A percentile compares a stretch with the other conserved stretches of the same genome.
Evolutionary conservation across 2,329 filamentous ascomycete genomes (phyloP).

Genomic region (Claviceps fusiformis): DNA sequence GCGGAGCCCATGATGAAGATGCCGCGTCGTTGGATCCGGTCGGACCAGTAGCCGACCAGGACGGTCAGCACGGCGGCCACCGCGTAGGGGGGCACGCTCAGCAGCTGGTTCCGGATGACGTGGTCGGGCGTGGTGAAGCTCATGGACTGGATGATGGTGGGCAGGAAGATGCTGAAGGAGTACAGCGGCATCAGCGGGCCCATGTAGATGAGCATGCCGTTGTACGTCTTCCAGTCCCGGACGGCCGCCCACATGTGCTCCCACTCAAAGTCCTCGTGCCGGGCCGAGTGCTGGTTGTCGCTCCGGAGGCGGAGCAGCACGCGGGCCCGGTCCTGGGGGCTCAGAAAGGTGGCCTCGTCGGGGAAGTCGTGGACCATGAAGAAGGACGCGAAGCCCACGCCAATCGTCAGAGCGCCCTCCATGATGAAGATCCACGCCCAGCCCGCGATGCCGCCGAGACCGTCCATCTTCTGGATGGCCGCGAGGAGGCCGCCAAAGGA

Average conservation of each 20-base stretch:
- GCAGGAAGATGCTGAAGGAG: constrained; percentile 64
- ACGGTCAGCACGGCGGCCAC: constrained; percentile 24
- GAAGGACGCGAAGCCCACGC: constrained; percentile 55
- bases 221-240: constrained; percentile 75
- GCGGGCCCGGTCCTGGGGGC: constrained; percentile 52
- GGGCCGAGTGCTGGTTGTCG: constrained; percentile 62
- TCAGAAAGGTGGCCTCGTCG: constrained; percentile 59
- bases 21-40: constrained; percentile 59
- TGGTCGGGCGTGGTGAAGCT: constrained; percentile 23
- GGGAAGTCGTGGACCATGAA: constrained; percentile 79
- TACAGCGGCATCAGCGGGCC: constrained; percentile 60
- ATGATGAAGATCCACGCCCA: constrained; percentile 58
- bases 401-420: constrained; percentile 55
- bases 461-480: constrained; percentile 57
- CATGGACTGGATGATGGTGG: constrained; percentile 55
- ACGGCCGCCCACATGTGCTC: constrained; percentile 58
- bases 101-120: constrained; percentile 25
- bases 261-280: constrained; percentile 62
- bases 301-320: constrained; percentile 56
- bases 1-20: constrained; percentile 66
- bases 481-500: constrained; percentile 65
- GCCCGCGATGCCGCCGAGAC: constrained; percentile 40
- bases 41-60: constrained; percentile 51
- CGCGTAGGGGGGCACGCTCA: constrained; percentile 33
- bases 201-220: constrained; percentile 65